These are phyloP conservation scores for Panicum miliaceum DNA, from an alignment of 176 grass and related monocot species.

Conservation along the genomic window DNA sequence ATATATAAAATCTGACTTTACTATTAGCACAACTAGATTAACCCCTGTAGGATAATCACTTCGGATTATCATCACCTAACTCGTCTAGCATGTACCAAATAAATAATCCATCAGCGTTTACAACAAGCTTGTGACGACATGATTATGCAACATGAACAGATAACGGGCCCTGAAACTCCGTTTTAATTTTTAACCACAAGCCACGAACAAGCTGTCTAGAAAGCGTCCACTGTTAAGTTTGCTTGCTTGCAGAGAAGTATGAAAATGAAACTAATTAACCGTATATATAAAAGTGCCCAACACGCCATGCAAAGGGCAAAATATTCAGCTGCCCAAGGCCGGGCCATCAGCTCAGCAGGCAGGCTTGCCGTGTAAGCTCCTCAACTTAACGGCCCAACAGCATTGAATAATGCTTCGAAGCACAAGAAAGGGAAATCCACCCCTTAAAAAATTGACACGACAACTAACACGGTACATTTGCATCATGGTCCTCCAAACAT, in stretches of 20 bases:
- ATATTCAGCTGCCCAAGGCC: not conserved
- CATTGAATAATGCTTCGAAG: constrained; percentile 15
- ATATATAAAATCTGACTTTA: no score
- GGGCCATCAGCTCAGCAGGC: not conserved
- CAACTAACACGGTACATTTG: constrained; percentile 23
- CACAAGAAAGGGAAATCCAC: constrained; percentile 16
- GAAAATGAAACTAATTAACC: not conserved
- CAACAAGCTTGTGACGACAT: not conserved
- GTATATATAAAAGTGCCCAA: not conserved
- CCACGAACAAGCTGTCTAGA: not conserved
- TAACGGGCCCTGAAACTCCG: no score
- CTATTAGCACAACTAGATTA: no score
- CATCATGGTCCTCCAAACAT: not conserved
- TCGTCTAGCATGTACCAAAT: no score
- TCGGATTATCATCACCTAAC: no score
- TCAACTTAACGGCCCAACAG: constrained; percentile 8
- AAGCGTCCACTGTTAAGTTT: not conserved
- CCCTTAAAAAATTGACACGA: not conserved
- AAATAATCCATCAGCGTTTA: not conserved
- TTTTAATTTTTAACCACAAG: not conserved
- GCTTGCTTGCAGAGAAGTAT: not conserved
- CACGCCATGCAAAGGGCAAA: constrained; percentile 6
- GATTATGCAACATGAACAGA: not conserved
- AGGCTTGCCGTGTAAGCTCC: constrained; percentile 10
- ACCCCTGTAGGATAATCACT: no score